Evolutionary conservation across 2,329 filamentous ascomycete species (phyloP).

Genomic region (Whalleya microplaca): DNA sequence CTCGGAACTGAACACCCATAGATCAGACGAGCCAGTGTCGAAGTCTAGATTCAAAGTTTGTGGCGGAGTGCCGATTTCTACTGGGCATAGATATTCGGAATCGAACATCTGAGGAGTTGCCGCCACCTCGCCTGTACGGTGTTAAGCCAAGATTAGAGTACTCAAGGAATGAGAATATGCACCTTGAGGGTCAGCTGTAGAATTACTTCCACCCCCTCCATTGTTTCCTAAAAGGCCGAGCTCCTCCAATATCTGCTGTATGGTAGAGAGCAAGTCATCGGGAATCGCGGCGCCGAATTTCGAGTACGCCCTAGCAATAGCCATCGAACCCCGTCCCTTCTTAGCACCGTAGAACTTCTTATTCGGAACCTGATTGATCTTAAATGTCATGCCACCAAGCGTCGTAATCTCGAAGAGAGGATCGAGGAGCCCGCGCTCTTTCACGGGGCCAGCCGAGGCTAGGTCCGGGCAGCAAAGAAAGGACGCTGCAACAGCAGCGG

Average conservation of each 20-base stretch:
- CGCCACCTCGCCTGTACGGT: constrained; percentile 32
- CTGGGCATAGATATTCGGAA: constrained; percentile 39
- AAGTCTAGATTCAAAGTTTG: constrained; percentile 49
- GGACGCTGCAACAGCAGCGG: constrained; percentile 41
- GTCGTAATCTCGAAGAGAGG: constrained; percentile 39
- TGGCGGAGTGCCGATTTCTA: constrained; percentile 43
- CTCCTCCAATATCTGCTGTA: constrained; percentile 40
- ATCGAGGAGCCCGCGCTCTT: constrained; percentile 29
- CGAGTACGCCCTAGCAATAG: constrained; percentile 44
- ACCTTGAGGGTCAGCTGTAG: constrained; percentile 16
- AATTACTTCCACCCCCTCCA: constrained; percentile 16
- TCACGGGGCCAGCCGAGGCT: constrained; percentile 36
- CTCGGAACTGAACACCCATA: constrained; percentile 51
- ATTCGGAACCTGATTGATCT: constrained; percentile 45
- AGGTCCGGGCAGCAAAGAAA: constrained; percentile 33
- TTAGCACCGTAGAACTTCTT: constrained; percentile 35
- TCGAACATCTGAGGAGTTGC: constrained; percentile 38
- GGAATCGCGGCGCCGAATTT: constrained; percentile 44
- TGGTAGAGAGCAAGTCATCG: constrained; percentile 37
- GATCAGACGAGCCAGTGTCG: constrained; percentile 51
- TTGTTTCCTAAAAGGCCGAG: constrained; percentile 36
- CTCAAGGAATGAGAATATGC: neutral
- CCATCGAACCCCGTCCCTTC: constrained; percentile 43
- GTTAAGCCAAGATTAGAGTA: constrained; percentile 6
- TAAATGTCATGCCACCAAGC: constrained; percentile 45